Conservation (phyloP, 805 yeast genomes). For the Peterozyma xylosa region DNA sequence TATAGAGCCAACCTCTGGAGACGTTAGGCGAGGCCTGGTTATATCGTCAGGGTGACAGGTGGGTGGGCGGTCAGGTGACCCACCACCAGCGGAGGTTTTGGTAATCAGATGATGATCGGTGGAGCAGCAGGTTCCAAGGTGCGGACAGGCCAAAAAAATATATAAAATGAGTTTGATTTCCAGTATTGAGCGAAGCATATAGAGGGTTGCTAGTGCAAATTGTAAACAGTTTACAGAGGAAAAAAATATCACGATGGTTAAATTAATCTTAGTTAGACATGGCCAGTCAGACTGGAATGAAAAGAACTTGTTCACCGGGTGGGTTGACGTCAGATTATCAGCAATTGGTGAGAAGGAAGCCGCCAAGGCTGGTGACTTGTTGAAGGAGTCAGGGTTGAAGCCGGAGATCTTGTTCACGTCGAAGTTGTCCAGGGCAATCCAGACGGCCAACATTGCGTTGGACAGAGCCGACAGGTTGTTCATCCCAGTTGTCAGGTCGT, state of each 20-base stretch:
- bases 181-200: too few relatives aligned
- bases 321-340: conserved; percentile 92
- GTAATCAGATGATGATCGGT: too few relatives aligned
- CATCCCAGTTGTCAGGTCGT: conserved; percentile 88
- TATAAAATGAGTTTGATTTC: too few relatives aligned
- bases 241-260: conserved; percentile 21
- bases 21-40: too few relatives aligned
- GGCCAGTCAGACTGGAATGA: conserved; percentile 99
- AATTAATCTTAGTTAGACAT: conserved; percentile 92
- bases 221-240: too few relatives aligned
- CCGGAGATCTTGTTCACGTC: conserved; percentile 92
- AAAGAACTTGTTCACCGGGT: conserved; percentile 96
- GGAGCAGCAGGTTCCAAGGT: too few relatives aligned
- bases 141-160: too few relatives aligned
- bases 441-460: conserved; percentile 93
- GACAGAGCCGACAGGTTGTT: conserved; percentile 82
- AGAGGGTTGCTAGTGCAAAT: too few relatives aligned
- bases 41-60: too few relatives aligned
- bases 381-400: conserved; percentile 76
- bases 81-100: too few relatives aligned
- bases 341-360: conserved; percentile 88
- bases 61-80: too few relatives aligned
- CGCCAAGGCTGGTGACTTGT: conserved; percentile 83
- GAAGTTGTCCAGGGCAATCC: conserved; percentile 87
- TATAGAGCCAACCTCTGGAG: too few relatives aligned